These are phyloP conservation scores for Phialophora verrucosa DNA, from an alignment of 2,329 filamentous ascomycete species.

Conservation along the genomic window DNA sequence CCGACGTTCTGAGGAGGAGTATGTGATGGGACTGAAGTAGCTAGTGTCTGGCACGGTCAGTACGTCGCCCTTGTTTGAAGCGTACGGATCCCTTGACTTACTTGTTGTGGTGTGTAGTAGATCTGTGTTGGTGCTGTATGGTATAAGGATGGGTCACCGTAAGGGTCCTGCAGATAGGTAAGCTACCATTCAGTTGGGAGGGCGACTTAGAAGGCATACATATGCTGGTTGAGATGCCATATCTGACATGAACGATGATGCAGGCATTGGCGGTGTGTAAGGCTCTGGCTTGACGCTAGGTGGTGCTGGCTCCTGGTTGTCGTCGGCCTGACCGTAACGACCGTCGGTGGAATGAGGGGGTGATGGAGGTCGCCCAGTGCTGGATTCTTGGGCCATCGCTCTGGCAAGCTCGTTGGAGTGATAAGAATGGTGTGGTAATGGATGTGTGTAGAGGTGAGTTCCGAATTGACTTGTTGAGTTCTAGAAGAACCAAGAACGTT, in stretches of 20 bases:
- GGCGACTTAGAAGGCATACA: slow-evolving; percentile 28
- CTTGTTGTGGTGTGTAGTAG: slow-evolving; percentile 35
- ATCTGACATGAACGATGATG: slow-evolving; percentile 23
- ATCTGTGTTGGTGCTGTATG: slow-evolving; percentile 30
- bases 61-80: neutral
- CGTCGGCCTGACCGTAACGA: slow-evolving; percentile 27
- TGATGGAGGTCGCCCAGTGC: slow-evolving; percentile 31
- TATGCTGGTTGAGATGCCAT: slow-evolving; percentile 25
- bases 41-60: slow-evolving; percentile 31
- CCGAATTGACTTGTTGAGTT: neutral
- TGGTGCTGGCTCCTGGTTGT: slow-evolving; percentile 11
- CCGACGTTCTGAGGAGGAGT: slow-evolving; percentile 27
- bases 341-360: slow-evolving; percentile 38
- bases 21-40: slow-evolving; percentile 28
- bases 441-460: slow-evolving; percentile 3
- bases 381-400: slow-evolving; percentile 27
- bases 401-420: slow-evolving; percentile 8
- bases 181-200: slow-evolving; percentile 19
- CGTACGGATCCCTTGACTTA: slow-evolving; percentile 22
- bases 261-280: slow-evolving; percentile 34
- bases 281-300: slow-evolving; percentile 23
- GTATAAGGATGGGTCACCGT: slow-evolving; percentile 37
- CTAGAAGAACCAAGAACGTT: neutral
- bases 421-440: neutral
- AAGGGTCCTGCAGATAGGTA: slow-evolving; percentile 31